Evolutionary conservation across 805 yeast genomes (phyloP), one percentile per base, ranked within the genome.

Genomic region (Wickerhamiella shivajii): DNA sequence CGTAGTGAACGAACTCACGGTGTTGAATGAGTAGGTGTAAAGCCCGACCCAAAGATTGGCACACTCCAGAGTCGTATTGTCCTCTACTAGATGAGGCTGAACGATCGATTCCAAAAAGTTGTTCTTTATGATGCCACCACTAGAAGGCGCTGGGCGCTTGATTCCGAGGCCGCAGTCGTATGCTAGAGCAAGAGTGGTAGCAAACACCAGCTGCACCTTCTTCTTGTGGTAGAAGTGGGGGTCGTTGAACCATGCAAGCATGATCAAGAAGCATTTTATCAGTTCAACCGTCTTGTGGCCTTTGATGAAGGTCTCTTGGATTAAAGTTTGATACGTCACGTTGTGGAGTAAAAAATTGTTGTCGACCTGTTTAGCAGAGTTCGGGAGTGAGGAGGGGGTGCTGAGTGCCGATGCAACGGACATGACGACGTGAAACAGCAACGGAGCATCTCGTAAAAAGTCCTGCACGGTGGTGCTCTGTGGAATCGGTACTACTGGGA

Each of bases 211-310:
- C 49, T 79, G 90, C 42, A 75, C 74, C 30, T 92, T 68, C 37
- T 92, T 69, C 44, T 77, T 78, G 42, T 74, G 78, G 43, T 79
- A 78, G 44, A 79, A 60, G 52, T 81, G 94, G 0, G 93, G 79
- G 3, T 80, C 69, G 43, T 77, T 79, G 50, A 81, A 83, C 93
- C 93, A 84, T 18, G 75, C 53, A 17, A 77, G 66, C 33, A 77
- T 58, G 5, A 79, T 46, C 13, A 77, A 49, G 31, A 78, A 56
- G 13, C 74, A 58, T 50, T 75, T 74, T 24, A 83, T 57, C 23
- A 80, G 53, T 50, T 80, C 85, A 12, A 73, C 54, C 5, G 74
- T 65, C 55, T 80, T 84, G 36, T 69, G 64, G 13, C 94, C 93
- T 17, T 67, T 60, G 6, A 76, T 63, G 54, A 83, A 54, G 8